Evolutionary conservation across 176 grass and related monocot genomes (phyloP).

Genomic region (Triticum turgidum): DNA sequence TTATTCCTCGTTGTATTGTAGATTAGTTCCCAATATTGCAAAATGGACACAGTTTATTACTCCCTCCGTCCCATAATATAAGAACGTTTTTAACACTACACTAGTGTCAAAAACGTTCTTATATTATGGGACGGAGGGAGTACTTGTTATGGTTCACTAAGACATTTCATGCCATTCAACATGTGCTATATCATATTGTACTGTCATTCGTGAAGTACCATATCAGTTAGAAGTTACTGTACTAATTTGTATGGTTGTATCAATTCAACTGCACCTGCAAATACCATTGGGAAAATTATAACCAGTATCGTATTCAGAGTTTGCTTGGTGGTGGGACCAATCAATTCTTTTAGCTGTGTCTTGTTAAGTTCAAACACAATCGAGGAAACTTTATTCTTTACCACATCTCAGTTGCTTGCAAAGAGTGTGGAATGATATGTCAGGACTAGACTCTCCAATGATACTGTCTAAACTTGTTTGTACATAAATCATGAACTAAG

Average conservation of each 20-base stretch:
- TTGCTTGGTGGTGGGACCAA: neutral
- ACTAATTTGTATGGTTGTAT: neutral
- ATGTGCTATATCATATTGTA: neutral
- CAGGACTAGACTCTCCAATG: neutral
- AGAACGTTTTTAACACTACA: no score
- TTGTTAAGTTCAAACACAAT: neutral
- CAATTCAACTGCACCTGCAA: neutral
- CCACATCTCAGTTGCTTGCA: neutral
- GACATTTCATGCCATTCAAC: neutral
- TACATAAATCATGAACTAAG: neutral
- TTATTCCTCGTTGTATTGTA: neutral
- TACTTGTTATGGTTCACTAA: neutral
- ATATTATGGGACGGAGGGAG: no score
- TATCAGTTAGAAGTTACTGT: neutral
- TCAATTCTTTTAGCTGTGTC: neutral
- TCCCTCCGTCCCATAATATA: no score
- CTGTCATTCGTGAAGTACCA: neutral
- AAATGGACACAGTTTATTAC: neutral
- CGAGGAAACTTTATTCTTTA: neutral
- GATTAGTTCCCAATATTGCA: neutral
- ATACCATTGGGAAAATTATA: neutral
- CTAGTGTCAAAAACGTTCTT: no score
- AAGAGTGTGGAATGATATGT: neutral
- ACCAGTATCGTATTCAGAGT: neutral
- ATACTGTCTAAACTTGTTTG: neutral